Conservation (phyloP, 805 yeast species). For the Candida piceae region DNA sequence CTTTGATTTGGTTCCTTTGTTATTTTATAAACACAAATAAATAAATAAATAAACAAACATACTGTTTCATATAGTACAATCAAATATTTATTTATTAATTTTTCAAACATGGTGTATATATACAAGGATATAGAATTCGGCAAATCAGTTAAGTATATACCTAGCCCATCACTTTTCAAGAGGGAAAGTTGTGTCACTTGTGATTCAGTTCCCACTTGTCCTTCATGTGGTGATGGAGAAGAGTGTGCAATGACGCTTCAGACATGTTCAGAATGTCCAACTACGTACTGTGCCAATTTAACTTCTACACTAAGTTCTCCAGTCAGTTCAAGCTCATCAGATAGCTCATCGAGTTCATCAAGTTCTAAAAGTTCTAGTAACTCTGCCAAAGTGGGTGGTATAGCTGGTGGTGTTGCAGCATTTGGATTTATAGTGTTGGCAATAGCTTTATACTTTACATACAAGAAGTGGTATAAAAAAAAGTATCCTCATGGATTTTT, state of each 20-base stretch:
- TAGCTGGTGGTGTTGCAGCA: constrained; percentile 72
- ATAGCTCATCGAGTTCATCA: background rate
- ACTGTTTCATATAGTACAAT: too few relatives aligned
- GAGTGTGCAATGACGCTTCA: constrained; percentile 51
- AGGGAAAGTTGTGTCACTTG: constrained; percentile 24
- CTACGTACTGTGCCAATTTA: constrained; percentile 41
- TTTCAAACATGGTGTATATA: background rate
- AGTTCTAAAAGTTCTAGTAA: constrained; percentile 4
- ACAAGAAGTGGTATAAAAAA: constrained; percentile 39
- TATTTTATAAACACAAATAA: too few relatives aligned
- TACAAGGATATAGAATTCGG: background rate
- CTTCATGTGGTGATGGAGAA: constrained; percentile 47
- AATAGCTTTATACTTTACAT: constrained; percentile 35
- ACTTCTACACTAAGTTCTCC: constrained; percentile 13
- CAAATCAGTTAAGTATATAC: background rate
- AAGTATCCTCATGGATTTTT: constrained; percentile 28
- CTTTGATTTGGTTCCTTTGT: too few relatives aligned
- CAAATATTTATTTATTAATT: too few relatives aligned
- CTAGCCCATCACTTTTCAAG: background rate
- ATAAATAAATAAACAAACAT: too few relatives aligned
- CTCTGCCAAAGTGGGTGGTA: constrained; percentile 44
- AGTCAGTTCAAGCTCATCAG: constrained; percentile 11
- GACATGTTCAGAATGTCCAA: constrained; percentile 56
- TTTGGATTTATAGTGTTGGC: constrained; percentile 40
- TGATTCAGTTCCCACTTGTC: constrained; percentile 41